Evolutionary conservation across 768 basidiomycete species (phyloP).

Genomic region (Cystofilobasidium capitatum): DNA sequence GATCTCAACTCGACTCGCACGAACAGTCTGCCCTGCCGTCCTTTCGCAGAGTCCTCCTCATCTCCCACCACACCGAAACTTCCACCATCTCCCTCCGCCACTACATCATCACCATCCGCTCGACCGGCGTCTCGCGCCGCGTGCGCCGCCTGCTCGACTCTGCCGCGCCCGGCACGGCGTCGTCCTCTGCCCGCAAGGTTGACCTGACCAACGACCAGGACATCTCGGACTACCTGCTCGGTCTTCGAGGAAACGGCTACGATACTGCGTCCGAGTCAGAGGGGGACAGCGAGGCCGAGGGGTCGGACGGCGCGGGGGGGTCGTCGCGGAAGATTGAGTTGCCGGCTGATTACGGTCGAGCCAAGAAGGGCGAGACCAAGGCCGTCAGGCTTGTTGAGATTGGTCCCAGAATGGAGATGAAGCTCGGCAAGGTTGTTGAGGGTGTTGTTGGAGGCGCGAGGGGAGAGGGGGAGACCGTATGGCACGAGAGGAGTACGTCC

Average conservation of each 20-base stretch:
- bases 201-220: constrained; percentile 86
- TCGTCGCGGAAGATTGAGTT: constrained; percentile 53
- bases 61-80: constrained; percentile 78
- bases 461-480: constrained; percentile 83
- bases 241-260: constrained; percentile 48
- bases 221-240: constrained; percentile 85
- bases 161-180: constrained; percentile 29
- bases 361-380: constrained; percentile 71
- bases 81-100: constrained; percentile 87
- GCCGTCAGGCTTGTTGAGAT: constrained; percentile 89
- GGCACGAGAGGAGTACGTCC: constrained; percentile 79
- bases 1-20: background rate
- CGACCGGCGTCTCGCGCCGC: constrained; percentile 84
- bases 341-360: constrained; percentile 67
- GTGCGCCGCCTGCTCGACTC: constrained; percentile 78
- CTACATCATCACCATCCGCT: constrained; percentile 88
- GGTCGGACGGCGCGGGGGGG: constrained; percentile 46
- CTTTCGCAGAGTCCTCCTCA: constrained; percentile 75
- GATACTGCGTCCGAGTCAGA: constrained; percentile 68
- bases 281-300: constrained; percentile 34
- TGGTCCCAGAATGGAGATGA: constrained; percentile 88
- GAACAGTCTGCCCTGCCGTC: constrained; percentile 57
- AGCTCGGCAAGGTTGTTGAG: constrained; percentile 85
- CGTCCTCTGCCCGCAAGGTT: constrained; percentile 37
- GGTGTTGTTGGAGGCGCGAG: constrained; percentile 63